These are phyloP conservation scores for Eruca vesicaria DNA, from an alignment of 441 rosid species.

Conservation along the genomic window DNA sequence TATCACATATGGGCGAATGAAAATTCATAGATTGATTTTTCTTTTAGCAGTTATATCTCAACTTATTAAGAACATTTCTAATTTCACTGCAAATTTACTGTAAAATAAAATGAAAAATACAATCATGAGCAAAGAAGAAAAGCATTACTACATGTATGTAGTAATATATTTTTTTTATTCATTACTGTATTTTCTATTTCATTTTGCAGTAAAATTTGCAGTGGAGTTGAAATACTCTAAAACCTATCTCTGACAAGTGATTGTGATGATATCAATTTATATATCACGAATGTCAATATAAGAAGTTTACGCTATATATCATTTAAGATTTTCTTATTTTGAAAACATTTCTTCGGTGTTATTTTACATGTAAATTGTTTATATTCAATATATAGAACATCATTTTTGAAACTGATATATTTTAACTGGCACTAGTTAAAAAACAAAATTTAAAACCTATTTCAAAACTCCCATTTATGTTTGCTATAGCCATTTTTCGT, in stretches of 20 bases:
- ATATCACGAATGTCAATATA: not conserved
- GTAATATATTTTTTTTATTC: too few relatives aligned
- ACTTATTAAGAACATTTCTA: too few relatives aligned
- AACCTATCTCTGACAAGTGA: not conserved
- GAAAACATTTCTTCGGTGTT: not conserved
- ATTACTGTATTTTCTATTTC: too few relatives aligned
- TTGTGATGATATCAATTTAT: not conserved
- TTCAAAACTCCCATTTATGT: not conserved
- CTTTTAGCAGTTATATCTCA: not conserved
- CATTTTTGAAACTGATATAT: not conserved
- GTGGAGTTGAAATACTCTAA: not conserved
- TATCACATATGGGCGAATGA: not conserved
- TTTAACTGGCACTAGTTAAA: not conserved
- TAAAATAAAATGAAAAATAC: too few relatives aligned
- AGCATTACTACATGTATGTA: too few relatives aligned
- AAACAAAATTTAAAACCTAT: not conserved
- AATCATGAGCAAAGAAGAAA: too few relatives aligned
- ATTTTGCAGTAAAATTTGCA: too few relatives aligned
- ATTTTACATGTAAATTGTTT: not conserved
- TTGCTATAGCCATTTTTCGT: not conserved
- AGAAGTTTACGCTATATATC: not conserved
- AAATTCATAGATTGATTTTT: not conserved
- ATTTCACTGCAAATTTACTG: too few relatives aligned
- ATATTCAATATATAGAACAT: not conserved
- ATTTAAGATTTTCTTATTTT: not conserved